Conservation (phyloP, 345 rosid genomes). For the Dimocarpus longan region DNA sequence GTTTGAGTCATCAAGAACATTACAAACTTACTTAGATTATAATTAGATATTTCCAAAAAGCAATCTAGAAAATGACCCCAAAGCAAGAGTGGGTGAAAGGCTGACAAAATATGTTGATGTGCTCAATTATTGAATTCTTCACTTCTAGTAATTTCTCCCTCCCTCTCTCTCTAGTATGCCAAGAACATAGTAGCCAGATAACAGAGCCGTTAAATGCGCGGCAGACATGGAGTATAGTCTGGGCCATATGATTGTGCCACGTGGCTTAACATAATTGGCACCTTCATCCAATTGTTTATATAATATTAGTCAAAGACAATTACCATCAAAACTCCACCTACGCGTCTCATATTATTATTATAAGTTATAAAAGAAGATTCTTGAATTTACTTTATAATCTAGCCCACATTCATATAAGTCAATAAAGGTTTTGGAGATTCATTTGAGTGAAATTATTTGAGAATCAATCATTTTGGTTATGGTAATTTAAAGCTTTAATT, state of each 20-base stretch:
- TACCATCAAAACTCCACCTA: not conserved
- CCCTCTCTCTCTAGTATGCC: not conserved
- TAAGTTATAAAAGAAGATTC: not conserved
- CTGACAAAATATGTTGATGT: constrained; percentile 5
- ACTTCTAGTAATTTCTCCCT: not conserved
- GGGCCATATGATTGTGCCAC: constrained; percentile 4
- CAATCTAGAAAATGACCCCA: constrained; percentile 17
- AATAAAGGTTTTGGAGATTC: not conserved
- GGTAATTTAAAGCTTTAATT: too few species aligned
- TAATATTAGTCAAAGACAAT: not conserved
- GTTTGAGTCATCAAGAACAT: not conserved
- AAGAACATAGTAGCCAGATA: not conserved
- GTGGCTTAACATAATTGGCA: constrained; percentile 3
- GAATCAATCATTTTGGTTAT: too few species aligned
- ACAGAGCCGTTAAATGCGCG: not conserved
- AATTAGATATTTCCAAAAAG: constrained; percentile 8
- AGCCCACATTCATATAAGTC: not conserved
- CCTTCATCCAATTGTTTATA: not conserved
- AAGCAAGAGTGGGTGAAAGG: constrained; percentile 23
- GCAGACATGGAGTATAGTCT: not conserved
- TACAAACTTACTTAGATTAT: not conserved
- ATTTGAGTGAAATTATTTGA: not conserved
- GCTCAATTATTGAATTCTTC: constrained; percentile 30
- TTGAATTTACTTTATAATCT: constrained; percentile 5
- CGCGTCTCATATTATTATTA: not conserved